Conservation (phyloP, 1,284 basidiomycete species). For the Pyrrhoderma noxium region DNA sequence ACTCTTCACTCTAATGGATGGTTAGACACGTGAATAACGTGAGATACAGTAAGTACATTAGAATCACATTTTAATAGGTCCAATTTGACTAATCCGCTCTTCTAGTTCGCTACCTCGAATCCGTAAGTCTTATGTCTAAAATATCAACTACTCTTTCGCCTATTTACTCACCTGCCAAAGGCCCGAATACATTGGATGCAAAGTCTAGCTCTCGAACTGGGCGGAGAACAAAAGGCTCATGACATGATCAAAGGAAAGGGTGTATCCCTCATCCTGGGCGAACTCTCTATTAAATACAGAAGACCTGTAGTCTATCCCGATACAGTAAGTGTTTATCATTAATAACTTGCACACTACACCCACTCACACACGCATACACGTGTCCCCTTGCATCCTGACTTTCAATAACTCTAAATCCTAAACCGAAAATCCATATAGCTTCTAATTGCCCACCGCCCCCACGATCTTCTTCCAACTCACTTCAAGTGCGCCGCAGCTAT, state of each 20-base stretch:
- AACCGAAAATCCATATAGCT: conserved; percentile 32
- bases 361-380: too few relatives aligned
- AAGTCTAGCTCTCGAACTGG: conserved; percentile 47
- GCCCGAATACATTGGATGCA: conserved; percentile 59
- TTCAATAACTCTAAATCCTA: too few relatives aligned
- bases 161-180: conserved; percentile 26
- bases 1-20: background rate
- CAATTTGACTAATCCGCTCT: background rate
- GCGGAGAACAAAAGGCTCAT: conserved; percentile 44
- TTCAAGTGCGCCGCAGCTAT: conserved; percentile 47
- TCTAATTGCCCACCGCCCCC: conserved; percentile 48
- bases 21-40: conserved; percentile 71
- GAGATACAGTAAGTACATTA: conserved; percentile 55
- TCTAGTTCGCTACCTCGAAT: conserved; percentile 39
- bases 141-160: background rate
- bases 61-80: background rate
- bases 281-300: conserved; percentile 55
- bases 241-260: conserved; percentile 56
- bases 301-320: conserved; percentile 66
- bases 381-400: too few relatives aligned
- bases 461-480: conserved; percentile 25
- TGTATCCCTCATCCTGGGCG: conserved; percentile 64
- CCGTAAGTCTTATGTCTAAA: conserved; percentile 33
- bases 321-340: conserved; percentile 37
- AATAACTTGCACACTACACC: background rate